A percentile compares a stretch with the other conserved stretches of the same genome.
These are phyloP conservation scores for Alloascoidea hylecoeti DNA, from an alignment of 805 yeast species.

Conservation along the genomic window DNA sequence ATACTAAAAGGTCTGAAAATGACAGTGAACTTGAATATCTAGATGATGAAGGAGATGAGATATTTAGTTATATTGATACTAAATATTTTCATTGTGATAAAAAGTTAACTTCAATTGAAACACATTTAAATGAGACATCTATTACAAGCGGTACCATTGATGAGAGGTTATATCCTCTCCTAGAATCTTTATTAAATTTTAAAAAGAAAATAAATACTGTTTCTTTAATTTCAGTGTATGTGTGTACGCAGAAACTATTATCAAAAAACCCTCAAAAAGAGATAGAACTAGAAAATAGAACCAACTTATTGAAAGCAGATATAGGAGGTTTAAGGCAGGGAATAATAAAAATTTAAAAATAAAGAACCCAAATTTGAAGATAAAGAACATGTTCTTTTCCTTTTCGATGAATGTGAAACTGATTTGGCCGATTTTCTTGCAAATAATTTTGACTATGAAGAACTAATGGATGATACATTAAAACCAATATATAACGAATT, in stretches of 20 bases:
- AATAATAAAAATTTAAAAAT: slow-evolving; percentile 7
- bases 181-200: slow-evolving; percentile 46
- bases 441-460: no score
- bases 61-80: slow-evolving; percentile 42
- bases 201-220: slow-evolving; percentile 47
- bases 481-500: slow-evolving; percentile 50
- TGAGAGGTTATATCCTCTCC: slow-evolving; percentile 30
- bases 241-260: no score
- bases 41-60: slow-evolving; percentile 14
- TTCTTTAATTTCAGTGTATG: no score
- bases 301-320: no score
- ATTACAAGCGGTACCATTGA: slow-evolving; percentile 38
- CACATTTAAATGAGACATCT: no score
- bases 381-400: slow-evolving; percentile 15
- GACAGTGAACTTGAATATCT: no score
- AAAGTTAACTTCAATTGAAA: slow-evolving; percentile 42
- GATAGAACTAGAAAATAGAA: no score
- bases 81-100: slow-evolving; percentile 52
- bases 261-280: no score
- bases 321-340: slow-evolving; percentile 16
- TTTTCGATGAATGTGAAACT: slow-evolving; percentile 74
- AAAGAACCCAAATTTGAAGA: slow-evolving; percentile 14
- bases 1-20: slow-evolving; percentile 20
- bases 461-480: slow-evolving; percentile 30
- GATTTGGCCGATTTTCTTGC: slow-evolving; percentile 54